Conservation (phyloP, 2,329 filamentous ascomycete species). For the Colletotrichum coccodes region DNA sequence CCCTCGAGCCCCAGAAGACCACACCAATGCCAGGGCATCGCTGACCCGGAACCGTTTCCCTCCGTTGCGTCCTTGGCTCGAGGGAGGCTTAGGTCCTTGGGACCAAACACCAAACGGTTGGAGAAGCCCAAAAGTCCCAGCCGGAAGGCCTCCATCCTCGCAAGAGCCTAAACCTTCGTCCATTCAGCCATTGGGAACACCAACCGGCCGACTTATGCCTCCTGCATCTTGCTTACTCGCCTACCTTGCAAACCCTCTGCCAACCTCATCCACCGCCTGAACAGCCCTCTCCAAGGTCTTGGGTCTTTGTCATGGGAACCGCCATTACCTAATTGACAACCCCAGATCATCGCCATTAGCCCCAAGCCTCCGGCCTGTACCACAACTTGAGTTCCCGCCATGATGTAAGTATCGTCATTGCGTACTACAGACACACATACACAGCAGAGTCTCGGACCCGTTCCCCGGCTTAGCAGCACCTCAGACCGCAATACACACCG, state of each 20-base stretch:
- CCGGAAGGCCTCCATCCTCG: neutral
- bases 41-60: neutral
- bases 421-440: neutral
- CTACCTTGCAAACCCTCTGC: neutral
- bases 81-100: neutral
- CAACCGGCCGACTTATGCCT: slow-evolving; percentile 9
- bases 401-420: slow-evolving; percentile 25
- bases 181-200: neutral
- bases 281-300: neutral
- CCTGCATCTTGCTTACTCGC: slow-evolving; percentile 12
- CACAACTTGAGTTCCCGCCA: slow-evolving; percentile 3
- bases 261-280: neutral
- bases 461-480: slow-evolving; percentile 19
- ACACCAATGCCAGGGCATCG: slow-evolving; percentile 11
- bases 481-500: slow-evolving; percentile 16
- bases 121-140: neutral
- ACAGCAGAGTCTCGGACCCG: neutral
- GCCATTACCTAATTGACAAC: slow-evolving; percentile 23
- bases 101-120: slow-evolving; percentile 10
- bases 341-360: slow-evolving; percentile 9
- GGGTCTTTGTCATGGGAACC: neutral
- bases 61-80: neutral
- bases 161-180: neutral
- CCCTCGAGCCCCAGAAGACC: neutral
- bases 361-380: neutral